Base-by-base conservation (phyloP, 139 green algal species). In the Mesotaenium endlicherianum region DNA sequence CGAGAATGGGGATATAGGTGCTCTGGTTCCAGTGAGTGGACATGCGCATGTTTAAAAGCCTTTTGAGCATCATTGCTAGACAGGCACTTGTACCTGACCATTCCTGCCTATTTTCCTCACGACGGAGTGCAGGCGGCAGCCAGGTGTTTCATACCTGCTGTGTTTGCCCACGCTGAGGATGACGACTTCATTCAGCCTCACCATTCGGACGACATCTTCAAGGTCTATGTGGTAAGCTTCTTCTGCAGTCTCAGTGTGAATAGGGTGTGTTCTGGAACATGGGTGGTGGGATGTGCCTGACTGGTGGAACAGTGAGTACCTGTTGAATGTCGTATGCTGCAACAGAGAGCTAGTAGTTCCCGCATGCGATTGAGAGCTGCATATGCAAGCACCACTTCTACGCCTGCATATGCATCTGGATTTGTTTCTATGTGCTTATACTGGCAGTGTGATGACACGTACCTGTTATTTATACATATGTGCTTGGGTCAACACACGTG, bases 141-240 rank as follows among this genome's bases (percentile, higher is more conserved):
- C 17, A 70, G 1, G 26, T 81, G 31, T 0, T 95, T 94, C 80
- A 94, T 95, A 34, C 95, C 95, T 0, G 93, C 89, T 5, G 88
- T 98, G 40, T 98, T 98, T 92, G 95, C 82, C 1, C 95, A 98
- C 84, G 95, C 90, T 5, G 81, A 75, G 4, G 90, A 84, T 8
- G 95, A 98, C 90, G 91, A 88, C 2, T 98, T 97, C 82, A 90
- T 98, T 34, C 17, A 40, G 3, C 87, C 89, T 6, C 77, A 93
- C 44, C 95, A 98, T 86, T 93, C 90, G 20, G 36, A 86, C 20
- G 80, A 88, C 70, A 88, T 88, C 41, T 30, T 42, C n/a, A 11
- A 82, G 17, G 75, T 50, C 3, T 82, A 82, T 36, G 75, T 43
- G 39, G 75, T 82, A 53, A n/a, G 6, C 36, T 8, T 43, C 60